phyloP scores from a whole-genome alignment of 1,284 basidiomycete genomes.

The Leucoagaricus sp. region DNA sequence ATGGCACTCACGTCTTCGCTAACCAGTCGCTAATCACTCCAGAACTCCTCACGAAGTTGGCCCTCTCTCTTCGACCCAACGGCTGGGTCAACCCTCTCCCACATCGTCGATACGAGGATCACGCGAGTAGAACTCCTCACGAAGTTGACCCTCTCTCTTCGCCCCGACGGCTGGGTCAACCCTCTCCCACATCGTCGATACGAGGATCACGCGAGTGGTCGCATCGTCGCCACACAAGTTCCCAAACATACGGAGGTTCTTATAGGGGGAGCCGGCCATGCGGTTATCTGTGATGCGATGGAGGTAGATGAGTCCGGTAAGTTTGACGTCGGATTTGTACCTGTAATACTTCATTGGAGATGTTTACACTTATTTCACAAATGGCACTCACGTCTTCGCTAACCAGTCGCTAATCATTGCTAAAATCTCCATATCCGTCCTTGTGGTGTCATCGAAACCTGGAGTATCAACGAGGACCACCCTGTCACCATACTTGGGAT shows the following conservation, averaged over 20 bases:
- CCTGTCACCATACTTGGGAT: neutral
- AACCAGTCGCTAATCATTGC: slow-evolving; percentile 21
- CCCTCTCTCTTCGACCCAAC: too few relatives aligned
- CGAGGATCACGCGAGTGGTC: slow-evolving; percentile 24
- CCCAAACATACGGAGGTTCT: slow-evolving; percentile 29
- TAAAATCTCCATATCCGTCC: slow-evolving; percentile 21
- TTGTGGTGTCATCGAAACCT: slow-evolving; percentile 23
- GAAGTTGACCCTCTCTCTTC: slow-evolving; percentile 25
- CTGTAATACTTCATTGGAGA: slow-evolving; percentile 15
- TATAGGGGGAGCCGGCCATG: slow-evolving; percentile 24
- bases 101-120: too few relatives aligned
- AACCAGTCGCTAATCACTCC: slow-evolving; percentile 20
- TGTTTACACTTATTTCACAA: neutral
- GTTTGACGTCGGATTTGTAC: slow-evolving; percentile 20
- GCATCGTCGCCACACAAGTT: slow-evolving; percentile 28
- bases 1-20: slow-evolving; percentile 18
- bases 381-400: slow-evolving; percentile 18
- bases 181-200: slow-evolving; percentile 36
- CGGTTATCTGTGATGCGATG: slow-evolving; percentile 32
- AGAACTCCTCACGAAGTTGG: slow-evolving; percentile 20
- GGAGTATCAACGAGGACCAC: slow-evolving; percentile 23
- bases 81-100: too few relatives aligned
- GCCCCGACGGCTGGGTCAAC: slow-evolving; percentile 16
- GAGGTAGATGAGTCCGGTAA: slow-evolving; percentile 32
- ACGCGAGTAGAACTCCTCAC: slow-evolving; percentile 21